Percentiles rank a stretch among this genome's conserved stretches.
These are phyloP conservation scores for Xylariaceae sp. DNA, from an alignment of 2,329 filamentous ascomycete species.

Conservation along the genomic window DNA sequence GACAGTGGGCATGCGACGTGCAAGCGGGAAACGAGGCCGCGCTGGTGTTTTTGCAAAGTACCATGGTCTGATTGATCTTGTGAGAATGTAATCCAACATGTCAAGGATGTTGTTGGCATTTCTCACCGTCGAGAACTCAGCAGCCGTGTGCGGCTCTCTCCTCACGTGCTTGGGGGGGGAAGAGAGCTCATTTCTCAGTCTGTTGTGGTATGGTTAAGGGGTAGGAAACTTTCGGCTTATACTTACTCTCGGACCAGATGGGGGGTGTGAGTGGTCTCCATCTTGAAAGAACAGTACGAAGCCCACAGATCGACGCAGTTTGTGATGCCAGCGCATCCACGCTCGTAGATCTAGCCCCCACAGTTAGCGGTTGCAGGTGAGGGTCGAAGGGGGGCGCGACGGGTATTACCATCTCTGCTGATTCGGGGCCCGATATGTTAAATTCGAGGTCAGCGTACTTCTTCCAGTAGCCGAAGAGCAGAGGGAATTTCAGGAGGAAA, in stretches of 20 bases:
- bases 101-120: slow-evolving; percentile 58
- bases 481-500: slow-evolving; percentile 89
- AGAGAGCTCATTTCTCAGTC: slow-evolving; percentile 31
- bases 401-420: slow-evolving; percentile 78
- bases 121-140: slow-evolving; percentile 61
- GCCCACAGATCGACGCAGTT: slow-evolving; percentile 96
- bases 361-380: slow-evolving; percentile 17
- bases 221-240: slow-evolving; percentile 59
- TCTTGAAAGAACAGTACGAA: slow-evolving; percentile 96
- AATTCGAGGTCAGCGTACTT: slow-evolving; percentile 98
- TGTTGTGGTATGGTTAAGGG: slow-evolving; percentile 56
- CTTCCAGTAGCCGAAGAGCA: slow-evolving; percentile 99
- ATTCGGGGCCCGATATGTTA: slow-evolving; percentile 92
- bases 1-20: slow-evolving; percentile 38
- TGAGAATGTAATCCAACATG: slow-evolving; percentile 60
- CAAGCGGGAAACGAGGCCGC: slow-evolving; percentile 34
- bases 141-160: slow-evolving; percentile 32
- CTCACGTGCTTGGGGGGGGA: slow-evolving; percentile 24
- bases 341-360: slow-evolving; percentile 74
- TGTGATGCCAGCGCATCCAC: slow-evolving; percentile 87
- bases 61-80: slow-evolving; percentile 61
- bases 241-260: slow-evolving; percentile 99
- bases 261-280: slow-evolving; percentile 91
- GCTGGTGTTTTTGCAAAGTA: slow-evolving; percentile 37
- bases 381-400: neutral